Base-by-base conservation (phyloP, 1,139 yeast genomes). In the Sugiyamaella sp. region DNA sequence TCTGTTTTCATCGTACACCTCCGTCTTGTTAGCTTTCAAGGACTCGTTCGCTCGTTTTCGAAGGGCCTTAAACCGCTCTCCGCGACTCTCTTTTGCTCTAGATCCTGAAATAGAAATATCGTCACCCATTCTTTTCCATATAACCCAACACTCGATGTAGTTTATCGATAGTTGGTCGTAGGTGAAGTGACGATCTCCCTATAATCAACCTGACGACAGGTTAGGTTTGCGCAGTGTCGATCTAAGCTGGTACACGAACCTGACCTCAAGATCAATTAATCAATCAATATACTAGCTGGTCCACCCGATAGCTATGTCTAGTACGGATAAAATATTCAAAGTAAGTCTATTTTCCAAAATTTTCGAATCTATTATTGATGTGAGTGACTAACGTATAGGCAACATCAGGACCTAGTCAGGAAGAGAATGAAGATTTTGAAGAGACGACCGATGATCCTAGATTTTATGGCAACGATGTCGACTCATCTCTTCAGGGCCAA, bases 1-100 rank as follows among this genome's bases (percentile, higher is more conserved):
- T 52, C 68, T 71, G 57, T 74, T 72, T 41, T 77, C 80, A 40
- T 71, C 69, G 52, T 70, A 70, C 1, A 79, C 67, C 51, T 76
- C 80, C 43, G 71, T 69, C 41, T 76, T 66, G 60, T 78, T 79
- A 14, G 67, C 71, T 29, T 64, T 63, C 14, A 66, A 57, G 0
- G 76, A 71, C 40, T 70, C 70, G 20, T 45, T 55, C 6, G 65
- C 65, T 19, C 60, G 50, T 38, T 45, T 25, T 9, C 59, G 52
- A 5, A 63, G 59, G 27, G 56, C 57, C 24, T 52, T 56, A 53
- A 63, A 60, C 44, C 60, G 38, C 17, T 53, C 64, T 21, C 39
- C 39, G 1, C 50, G 43, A 8, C 41, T 22, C 19, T 24, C 21
- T 14, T 25, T 41, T 25, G 10, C 29, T 10, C 5, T 25, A 25